phyloP scores from a whole-genome alignment of 2,329 filamentous ascomycete genomes.

The Immersiporthe knoxdaviesiana region DNA sequence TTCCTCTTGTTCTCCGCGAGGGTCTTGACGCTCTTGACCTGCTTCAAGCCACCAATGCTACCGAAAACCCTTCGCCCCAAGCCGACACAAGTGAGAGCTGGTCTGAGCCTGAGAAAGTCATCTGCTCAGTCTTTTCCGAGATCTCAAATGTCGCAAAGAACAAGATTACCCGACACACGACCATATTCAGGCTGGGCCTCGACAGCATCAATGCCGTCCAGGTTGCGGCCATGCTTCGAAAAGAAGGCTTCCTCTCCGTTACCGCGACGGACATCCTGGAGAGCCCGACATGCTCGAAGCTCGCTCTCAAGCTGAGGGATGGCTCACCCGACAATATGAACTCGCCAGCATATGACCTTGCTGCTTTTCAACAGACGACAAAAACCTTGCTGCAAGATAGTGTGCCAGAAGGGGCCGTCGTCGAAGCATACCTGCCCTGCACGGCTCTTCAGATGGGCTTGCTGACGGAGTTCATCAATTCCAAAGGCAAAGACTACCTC shows the following conservation, averaged over 20 bases:
- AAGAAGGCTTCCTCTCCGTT: slow-evolving; percentile 54
- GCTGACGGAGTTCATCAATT: slow-evolving; percentile 72
- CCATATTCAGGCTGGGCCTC: slow-evolving; percentile 85
- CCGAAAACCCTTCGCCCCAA: not conserved
- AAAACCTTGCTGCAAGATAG: slow-evolving; percentile 35
- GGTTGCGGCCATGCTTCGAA: slow-evolving; percentile 69
- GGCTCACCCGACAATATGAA: not conserved
- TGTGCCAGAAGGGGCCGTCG: slow-evolving; percentile 31
- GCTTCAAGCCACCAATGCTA: not conserved
- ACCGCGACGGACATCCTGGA: slow-evolving; percentile 77
- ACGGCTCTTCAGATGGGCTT: slow-evolving; percentile 81
- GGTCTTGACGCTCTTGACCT: slow-evolving; percentile 21
- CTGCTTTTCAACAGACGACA: slow-evolving; percentile 43
- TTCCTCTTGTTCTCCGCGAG: slow-evolving; percentile 18
- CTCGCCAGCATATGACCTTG: slow-evolving; percentile 43
- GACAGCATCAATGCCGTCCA: slow-evolving; percentile 90
- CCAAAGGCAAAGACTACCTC: slow-evolving; percentile 71
- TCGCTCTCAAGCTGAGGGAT: slow-evolving; percentile 35
- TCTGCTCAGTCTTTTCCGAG: slow-evolving; percentile 60
- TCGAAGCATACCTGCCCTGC: slow-evolving; percentile 72
- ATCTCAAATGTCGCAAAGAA: slow-evolving; percentile 57
- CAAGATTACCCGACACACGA: slow-evolving; percentile 62
- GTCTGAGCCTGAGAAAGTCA: slow-evolving; percentile 52
- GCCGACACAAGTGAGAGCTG: slow-evolving; percentile 41
- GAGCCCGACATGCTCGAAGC: slow-evolving; percentile 50